phyloP scores from a whole-genome alignment of 306 rosid species.

The Rosa chinensis region DNA sequence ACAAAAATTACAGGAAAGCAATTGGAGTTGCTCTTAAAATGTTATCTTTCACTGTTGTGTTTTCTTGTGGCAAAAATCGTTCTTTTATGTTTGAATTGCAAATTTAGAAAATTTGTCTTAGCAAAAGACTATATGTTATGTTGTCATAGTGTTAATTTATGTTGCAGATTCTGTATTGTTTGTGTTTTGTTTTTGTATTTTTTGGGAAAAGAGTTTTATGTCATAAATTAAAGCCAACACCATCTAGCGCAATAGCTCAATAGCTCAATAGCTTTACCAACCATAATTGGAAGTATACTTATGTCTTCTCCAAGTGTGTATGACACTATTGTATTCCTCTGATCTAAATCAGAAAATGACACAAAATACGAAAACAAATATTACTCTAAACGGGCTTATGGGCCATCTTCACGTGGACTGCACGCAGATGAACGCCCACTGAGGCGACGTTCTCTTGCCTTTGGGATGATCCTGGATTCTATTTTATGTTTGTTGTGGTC shows the following conservation, averaged over 20 bases:
- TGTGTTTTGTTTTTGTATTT: no score
- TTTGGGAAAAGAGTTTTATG: background rate
- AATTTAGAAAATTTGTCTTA: background rate
- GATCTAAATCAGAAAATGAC: background rate
- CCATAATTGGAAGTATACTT: background rate
- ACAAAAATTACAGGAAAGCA: no score
- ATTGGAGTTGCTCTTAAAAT: background rate
- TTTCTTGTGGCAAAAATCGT: no score
- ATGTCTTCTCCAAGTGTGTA: background rate
- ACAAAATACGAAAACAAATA: background rate
- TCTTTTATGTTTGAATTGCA: background rate
- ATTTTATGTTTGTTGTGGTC: constrained; percentile 24
- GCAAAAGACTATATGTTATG: background rate
- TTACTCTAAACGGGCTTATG: background rate
- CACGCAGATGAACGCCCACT: constrained; percentile 14
- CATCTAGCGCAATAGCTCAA: no score
- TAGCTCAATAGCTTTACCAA: no score
- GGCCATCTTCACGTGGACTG: constrained; percentile 43
- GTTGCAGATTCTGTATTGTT: background rate
- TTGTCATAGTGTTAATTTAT: background rate
- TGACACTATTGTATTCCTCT: background rate
- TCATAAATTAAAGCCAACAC: no score
- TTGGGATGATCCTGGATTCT: background rate
- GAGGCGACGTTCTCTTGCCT: constrained; percentile 23
- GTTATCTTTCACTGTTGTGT: background rate